These are phyloP conservation scores for Ormosia emarginata DNA, from an alignment of 306 rosid genomes.

Conservation along the genomic window DNA sequence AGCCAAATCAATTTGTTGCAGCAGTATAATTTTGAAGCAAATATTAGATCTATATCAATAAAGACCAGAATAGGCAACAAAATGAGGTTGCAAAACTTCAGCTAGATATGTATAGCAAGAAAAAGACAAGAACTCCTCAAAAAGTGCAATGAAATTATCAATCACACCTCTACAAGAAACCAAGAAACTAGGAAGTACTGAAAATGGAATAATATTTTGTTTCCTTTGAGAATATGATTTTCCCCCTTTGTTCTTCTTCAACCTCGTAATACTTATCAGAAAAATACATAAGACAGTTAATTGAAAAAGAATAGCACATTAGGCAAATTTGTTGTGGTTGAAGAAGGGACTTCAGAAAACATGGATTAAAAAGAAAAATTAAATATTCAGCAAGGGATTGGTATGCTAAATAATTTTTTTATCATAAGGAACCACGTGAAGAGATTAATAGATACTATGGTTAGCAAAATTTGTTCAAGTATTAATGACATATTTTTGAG, in stretches of 20 bases:
- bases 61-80: not conserved
- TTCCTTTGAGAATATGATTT: not conserved
- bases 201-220: not conserved
- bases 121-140: not conserved
- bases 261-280: not conserved
- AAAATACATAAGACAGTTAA: not conserved
- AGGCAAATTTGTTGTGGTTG: not conserved
- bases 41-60: not conserved
- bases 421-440: not conserved
- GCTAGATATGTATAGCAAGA: not conserved
- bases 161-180: not conserved
- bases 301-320: not conserved
- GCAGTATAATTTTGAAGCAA: not conserved
- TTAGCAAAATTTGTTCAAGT: not conserved
- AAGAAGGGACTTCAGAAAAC: not conserved
- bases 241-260: not conserved
- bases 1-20: not conserved
- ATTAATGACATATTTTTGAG: not conserved
- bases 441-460: not conserved
- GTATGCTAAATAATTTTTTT: not conserved
- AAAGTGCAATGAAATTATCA: not conserved
- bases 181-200: not conserved
- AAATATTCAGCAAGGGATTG: not conserved
- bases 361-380: not conserved
- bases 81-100: not conserved